phyloP scores from a whole-genome alignment of 73 alveolate species.

The Paramecium primaurelia region DNA sequence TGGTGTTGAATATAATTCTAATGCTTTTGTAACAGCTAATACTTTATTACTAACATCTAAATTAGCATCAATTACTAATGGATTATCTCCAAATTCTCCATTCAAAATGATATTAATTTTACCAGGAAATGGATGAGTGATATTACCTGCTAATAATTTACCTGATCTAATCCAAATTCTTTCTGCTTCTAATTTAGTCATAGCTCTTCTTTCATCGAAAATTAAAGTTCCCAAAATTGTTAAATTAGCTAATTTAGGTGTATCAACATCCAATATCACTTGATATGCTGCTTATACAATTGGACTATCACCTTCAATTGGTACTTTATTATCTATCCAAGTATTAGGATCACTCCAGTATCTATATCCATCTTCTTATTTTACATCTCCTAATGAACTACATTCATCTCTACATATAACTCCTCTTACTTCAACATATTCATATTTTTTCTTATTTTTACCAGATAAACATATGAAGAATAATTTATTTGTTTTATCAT shows the following conservation, averaged over 20 bases:
- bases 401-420: constrained; percentile 48
- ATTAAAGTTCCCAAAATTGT: constrained; percentile 30
- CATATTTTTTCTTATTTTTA: constrained; percentile 10
- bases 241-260: constrained; percentile 8
- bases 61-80: constrained; percentile 11
- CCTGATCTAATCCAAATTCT: constrained; percentile 51
- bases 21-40: constrained; percentile 15
- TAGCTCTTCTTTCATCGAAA: constrained; percentile 14
- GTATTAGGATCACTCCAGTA: constrained; percentile 26
- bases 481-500: constrained; percentile 23
- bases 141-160: constrained; percentile 36
- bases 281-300: not conserved
- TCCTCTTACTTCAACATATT: constrained; percentile 43
- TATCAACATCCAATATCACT: constrained; percentile 22
- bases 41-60: constrained; percentile 50
- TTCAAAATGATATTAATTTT: not conserved
- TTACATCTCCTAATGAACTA: not conserved
- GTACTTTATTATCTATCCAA: not conserved
- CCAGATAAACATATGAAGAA: constrained; percentile 44
- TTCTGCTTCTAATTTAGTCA: constrained; percentile 11
- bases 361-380: not conserved
- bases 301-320: constrained; percentile 30
- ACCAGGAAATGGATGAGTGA: constrained; percentile 49
- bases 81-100: constrained; percentile 25
- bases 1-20: constrained; percentile 17